Conservation (phyloP, 176 grass and related monocot genomes). For the Raddia guianensis region DNA sequence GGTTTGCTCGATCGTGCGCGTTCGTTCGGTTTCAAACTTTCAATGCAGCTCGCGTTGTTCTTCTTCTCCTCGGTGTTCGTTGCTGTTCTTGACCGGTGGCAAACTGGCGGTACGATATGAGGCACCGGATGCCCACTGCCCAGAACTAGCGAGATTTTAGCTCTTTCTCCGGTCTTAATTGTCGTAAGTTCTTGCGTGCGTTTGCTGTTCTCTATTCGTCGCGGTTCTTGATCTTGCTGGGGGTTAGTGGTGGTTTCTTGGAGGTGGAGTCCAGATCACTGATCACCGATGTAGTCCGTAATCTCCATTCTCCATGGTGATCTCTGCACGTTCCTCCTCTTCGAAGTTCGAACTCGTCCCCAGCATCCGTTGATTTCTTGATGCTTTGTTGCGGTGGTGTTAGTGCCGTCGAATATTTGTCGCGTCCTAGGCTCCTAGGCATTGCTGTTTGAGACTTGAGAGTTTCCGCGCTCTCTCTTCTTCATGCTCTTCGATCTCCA, state of each 20-base stretch:
- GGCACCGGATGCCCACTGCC: neutral
- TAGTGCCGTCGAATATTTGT: neutral
- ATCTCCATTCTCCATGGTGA: neutral
- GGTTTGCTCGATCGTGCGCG: neutral
- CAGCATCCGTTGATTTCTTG: neutral
- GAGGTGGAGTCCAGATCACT: neutral
- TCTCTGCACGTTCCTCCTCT: too few species aligned
- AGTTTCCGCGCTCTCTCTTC: slow-evolving; percentile 5
- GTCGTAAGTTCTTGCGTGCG: neutral
- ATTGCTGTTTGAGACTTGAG: neutral
- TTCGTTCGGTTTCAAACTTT: neutral
- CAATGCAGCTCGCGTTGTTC: neutral
- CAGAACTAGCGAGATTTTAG: neutral
- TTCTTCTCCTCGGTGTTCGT: neutral
- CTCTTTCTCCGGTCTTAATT: neutral
- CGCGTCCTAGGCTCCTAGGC: neutral
- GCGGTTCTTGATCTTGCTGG: slow-evolving; percentile 3
- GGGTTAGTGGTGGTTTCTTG: neutral
- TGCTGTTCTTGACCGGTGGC: neutral
- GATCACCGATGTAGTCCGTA: too few species aligned
- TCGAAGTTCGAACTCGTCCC: neutral
- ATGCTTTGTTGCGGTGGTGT: neutral
- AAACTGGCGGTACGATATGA: neutral
- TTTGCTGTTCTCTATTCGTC: neutral
- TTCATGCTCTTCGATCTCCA: neutral